Evolutionary conservation across 208 protist species (phyloP).

Genomic region (Crithidia sp.): DNA sequence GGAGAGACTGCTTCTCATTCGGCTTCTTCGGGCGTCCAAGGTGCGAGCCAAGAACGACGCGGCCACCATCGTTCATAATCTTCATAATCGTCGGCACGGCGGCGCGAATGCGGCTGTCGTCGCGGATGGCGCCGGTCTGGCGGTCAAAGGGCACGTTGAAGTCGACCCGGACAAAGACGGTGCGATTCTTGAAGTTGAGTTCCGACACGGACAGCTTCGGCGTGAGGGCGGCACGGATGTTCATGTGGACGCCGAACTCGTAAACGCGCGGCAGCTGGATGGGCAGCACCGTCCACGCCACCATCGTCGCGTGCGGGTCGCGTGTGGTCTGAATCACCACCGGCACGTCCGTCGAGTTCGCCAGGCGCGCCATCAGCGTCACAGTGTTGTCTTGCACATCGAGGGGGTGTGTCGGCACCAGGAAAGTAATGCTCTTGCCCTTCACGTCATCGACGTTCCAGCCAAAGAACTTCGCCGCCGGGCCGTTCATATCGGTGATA

Average conservation of each 20-base stretch:
- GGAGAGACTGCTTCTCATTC: conserved; percentile 91
- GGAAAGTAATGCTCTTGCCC: conserved; percentile 91
- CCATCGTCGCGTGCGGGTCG: conserved; percentile 87
- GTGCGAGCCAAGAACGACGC: conserved; percentile 96
- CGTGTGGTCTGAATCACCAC: conserved; percentile 89
- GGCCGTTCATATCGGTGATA: conserved; percentile 84
- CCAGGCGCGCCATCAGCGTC: conserved; percentile 70
- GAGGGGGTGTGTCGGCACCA: conserved; percentile 83
- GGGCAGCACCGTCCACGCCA: conserved; percentile 87
- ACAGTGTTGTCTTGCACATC: conserved; percentile 86
- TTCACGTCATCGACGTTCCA: conserved; percentile 69
- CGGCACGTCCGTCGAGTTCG: conserved; percentile 62
- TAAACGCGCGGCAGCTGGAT: conserved; percentile 79
- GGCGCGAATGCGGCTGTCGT: conserved; percentile 96
- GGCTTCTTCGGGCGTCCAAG: conserved; percentile 98
- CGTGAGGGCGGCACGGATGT: conserved; percentile 81
- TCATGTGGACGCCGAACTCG: conserved; percentile 91
- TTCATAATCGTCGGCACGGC: conserved; percentile 97
- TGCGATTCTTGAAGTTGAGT: conserved; percentile 88
- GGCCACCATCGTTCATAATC: conserved; percentile 89
- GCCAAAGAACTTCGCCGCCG: conserved; percentile 82
- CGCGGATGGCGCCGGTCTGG: conserved; percentile 93
- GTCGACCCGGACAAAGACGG: conserved; percentile 97
- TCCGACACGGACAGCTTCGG: conserved; percentile 92
- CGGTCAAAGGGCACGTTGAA: conserved; percentile 98